A percentile compares a stretch with the other conserved stretches of the same genome.
These are phyloP conservation scores for Colletotrichum eleusines DNA, from an alignment of 2,329 filamentous ascomycete species.

Conservation along the genomic window DNA sequence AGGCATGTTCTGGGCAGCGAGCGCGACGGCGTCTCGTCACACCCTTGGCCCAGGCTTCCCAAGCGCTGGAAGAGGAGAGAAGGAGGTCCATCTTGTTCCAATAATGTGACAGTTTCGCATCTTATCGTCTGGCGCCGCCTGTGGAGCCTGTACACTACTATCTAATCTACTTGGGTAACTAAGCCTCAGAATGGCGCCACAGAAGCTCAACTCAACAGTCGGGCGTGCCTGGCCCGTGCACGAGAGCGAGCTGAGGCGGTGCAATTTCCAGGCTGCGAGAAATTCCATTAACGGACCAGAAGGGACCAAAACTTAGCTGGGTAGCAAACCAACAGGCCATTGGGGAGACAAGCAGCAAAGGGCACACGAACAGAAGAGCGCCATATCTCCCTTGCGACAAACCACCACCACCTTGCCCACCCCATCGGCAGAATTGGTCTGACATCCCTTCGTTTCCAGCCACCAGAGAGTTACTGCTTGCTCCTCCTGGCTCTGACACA, in stretches of 20 bases:
- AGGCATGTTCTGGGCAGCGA: no score
- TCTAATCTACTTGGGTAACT: not conserved
- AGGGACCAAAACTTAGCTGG: conserved; percentile 37
- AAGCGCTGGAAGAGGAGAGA: conserved; percentile 19
- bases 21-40: conserved; percentile 24
- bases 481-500: conserved; percentile 14
- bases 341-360: conserved; percentile 37
- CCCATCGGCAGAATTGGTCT: conserved; percentile 32
- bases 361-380: conserved; percentile 35
- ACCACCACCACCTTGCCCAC: conserved; percentile 5
- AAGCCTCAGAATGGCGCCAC: conserved; percentile 31
- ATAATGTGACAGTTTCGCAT: conserved; percentile 8
- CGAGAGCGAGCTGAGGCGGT: conserved; percentile 28
- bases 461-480: conserved; percentile 6
- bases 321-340: conserved; percentile 33
- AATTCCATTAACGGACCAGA: conserved; percentile 37
- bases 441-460: conserved; percentile 10
- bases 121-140: not conserved
- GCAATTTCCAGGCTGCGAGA: conserved; percentile 40
- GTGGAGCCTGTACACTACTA: no score
- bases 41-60: conserved; percentile 11
- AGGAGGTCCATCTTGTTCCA: conserved; percentile 1
- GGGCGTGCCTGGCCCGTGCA: conserved; percentile 25
- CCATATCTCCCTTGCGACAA: conserved; percentile 22
- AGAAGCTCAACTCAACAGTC: conserved; percentile 20